Evolutionary conservation across 352 stramenopile genomes (phyloP).

Genomic region (Elongisporangium undulatum): DNA sequence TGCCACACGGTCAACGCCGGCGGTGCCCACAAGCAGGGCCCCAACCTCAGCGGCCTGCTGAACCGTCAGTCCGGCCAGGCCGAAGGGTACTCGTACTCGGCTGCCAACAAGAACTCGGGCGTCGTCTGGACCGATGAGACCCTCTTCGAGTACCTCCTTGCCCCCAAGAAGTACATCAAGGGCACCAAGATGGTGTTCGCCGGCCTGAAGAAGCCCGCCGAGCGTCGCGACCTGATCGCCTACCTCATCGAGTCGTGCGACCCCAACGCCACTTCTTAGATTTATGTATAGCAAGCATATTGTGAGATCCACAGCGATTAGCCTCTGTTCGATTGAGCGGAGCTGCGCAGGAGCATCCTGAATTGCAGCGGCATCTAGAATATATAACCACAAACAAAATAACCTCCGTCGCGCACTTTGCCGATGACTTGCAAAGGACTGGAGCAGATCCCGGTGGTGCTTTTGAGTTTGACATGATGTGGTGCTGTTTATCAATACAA

Average conservation of each 20-base stretch:
- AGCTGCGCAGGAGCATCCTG: not conserved
- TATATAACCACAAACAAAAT: not conserved
- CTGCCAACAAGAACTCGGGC: conserved; percentile 98
- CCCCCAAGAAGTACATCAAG: conserved; percentile 99
- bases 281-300: conserved; percentile 7
- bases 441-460: not conserved
- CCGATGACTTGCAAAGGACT: not conserved
- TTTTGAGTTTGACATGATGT: not conserved
- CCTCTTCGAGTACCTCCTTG: conserved; percentile 98
- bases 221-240: conserved; percentile 97
- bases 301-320: not conserved
- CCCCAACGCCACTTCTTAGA: conserved; percentile 36
- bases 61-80: conserved; percentile 95
- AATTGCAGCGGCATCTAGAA: not conserved
- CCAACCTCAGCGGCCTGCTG: conserved; percentile 97
- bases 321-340: not conserved
- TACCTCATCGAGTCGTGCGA: conserved; percentile 93
- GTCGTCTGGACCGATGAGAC: conserved; percentile 97
- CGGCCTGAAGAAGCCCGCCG: conserved; percentile 97
- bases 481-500: not conserved
- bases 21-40: conserved; percentile 97
- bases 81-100: conserved; percentile 97
- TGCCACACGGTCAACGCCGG: conserved; percentile 91
- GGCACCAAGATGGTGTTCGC: conserved; percentile 99
- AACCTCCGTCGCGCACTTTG: not conserved